A percentile compares a stretch with the other conserved stretches of the same genome.
phyloP scores from a whole-genome alignment of 2,329 filamentous ascomycete species.

The Neopestalotiopsis rosae region DNA sequence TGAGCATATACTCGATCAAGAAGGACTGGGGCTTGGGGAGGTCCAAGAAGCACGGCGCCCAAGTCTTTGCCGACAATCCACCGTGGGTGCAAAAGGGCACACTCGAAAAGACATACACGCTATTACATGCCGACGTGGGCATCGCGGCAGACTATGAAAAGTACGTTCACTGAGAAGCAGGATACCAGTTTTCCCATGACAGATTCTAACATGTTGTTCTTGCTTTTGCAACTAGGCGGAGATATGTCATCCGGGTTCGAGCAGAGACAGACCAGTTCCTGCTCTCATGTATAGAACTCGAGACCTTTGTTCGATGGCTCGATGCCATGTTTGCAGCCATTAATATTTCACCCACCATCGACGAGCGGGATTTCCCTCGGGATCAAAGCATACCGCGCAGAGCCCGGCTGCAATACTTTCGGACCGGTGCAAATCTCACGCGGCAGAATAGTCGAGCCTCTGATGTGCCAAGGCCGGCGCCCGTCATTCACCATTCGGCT shows the following conservation, averaged over 20 bases:
- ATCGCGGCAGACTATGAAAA: constrained; percentile 76
- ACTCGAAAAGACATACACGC: constrained; percentile 70
- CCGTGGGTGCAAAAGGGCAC: constrained; percentile 58
- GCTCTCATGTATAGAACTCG: constrained; percentile 68
- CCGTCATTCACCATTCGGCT: constrained; percentile 20
- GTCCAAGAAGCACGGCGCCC: constrained; percentile 52
- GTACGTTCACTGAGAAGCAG: constrained; percentile 43
- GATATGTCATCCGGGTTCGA: constrained; percentile 73
- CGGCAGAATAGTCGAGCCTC: constrained; percentile 27
- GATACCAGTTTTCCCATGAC: not conserved
- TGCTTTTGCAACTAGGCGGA: constrained; percentile 46
- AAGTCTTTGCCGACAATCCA: constrained; percentile 54
- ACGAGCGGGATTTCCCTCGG: constrained; percentile 69
- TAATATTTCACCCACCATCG: constrained; percentile 71
- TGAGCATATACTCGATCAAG: constrained; percentile 70
- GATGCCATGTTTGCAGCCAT: constrained; percentile 75
- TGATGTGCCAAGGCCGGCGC: constrained; percentile 18
- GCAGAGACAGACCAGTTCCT: constrained; percentile 78
- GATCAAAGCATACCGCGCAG: constrained; percentile 67
- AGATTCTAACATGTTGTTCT: constrained; percentile 20
- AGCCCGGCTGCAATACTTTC: constrained; percentile 57
- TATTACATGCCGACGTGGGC: constrained; percentile 77
- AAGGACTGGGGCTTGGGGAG: constrained; percentile 58
- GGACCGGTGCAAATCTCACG: constrained; percentile 28
- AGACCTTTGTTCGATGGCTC: constrained; percentile 71